These are phyloP conservation scores for Cutaneotrichosporon daszewskae DNA, from an alignment of 1,284 basidiomycete genomes.

Conservation along the genomic window DNA sequence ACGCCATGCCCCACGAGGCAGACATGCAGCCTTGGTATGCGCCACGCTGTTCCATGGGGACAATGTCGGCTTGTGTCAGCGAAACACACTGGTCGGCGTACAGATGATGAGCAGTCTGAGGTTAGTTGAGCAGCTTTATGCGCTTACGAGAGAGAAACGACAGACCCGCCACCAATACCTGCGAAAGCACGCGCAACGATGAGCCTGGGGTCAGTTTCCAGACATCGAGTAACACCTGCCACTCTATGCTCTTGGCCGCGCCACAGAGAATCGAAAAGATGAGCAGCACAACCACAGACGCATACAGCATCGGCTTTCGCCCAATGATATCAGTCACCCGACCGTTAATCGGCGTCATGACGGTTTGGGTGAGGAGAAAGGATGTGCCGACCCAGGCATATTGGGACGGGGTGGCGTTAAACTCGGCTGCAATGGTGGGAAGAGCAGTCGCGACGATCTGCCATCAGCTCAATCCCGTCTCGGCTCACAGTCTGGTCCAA, in stretches of 20 bases:
- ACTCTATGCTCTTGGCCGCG: conserved; percentile 35
- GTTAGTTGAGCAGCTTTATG: neutral
- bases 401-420: conserved; percentile 30
- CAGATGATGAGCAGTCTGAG: conserved; percentile 13
- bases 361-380: neutral
- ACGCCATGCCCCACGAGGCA: conserved; percentile 46
- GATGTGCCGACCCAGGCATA: conserved; percentile 30
- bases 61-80: conserved; percentile 29
- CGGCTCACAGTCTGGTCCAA: conserved; percentile 38
- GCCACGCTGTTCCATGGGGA: conserved; percentile 36
- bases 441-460: conserved; percentile 38
- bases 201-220: conserved; percentile 4
- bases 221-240: conserved; percentile 9
- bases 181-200: conserved; percentile 36
- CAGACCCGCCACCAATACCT: conserved; percentile 37
- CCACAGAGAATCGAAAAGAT: conserved; percentile 31
- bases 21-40: conserved; percentile 48
- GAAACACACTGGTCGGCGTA: neutral
- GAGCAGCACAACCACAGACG: conserved; percentile 20
- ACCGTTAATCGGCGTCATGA: conserved; percentile 30
- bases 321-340: conserved; percentile 36
- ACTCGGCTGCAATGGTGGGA: conserved; percentile 28
- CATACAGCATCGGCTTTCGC: conserved; percentile 29
- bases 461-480: no score
- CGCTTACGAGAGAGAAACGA: conserved; percentile 20